Conservation (phyloP, 495 filamentous ascomycete genomes). For the Extremus antarcticus region DNA sequence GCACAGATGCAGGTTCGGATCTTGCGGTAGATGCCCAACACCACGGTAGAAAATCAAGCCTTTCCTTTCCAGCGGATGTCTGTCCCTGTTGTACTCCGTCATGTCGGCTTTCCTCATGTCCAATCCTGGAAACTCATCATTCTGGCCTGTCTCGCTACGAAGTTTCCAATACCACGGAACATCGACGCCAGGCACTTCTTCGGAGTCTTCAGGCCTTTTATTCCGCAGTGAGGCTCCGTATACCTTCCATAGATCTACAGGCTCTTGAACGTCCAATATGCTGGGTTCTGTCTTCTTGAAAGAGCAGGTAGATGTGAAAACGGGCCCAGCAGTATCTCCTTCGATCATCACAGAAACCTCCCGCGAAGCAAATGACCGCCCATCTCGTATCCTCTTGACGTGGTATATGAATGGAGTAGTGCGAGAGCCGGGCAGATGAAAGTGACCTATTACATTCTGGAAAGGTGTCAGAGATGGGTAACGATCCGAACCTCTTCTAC, state of each 20-base stretch:
- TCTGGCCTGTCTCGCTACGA: slow-evolving; percentile 6
- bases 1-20: slow-evolving; percentile 47
- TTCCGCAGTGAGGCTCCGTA: slow-evolving; percentile 33
- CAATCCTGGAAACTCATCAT: slow-evolving; percentile 43
- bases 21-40: slow-evolving; percentile 27
- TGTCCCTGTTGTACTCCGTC: slow-evolving; percentile 39
- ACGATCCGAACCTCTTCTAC: no score
- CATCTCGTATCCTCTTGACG: slow-evolving; percentile 43
- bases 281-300: slow-evolving; percentile 45
- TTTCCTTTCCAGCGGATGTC: slow-evolving; percentile 43
- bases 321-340: slow-evolving; percentile 35
- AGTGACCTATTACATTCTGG: slow-evolving; percentile 58
- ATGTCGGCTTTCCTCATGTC: slow-evolving; percentile 57
- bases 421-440: slow-evolving; percentile 43
- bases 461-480: slow-evolving; percentile 1
- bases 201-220: slow-evolving; percentile 34
- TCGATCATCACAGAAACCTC: slow-evolving; percentile 48
- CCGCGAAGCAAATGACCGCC: slow-evolving; percentile 47
- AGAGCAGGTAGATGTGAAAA: slow-evolving; percentile 51
- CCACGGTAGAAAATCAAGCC: slow-evolving; percentile 50
- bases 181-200: slow-evolving; percentile 35
- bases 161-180: slow-evolving; percentile 34
- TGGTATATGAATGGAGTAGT: slow-evolving; percentile 52
- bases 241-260: slow-evolving; percentile 26
- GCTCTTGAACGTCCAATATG: slow-evolving; percentile 35